Conservation (phyloP, 78 protist species). For the Emiliania huxleyi region DNA sequence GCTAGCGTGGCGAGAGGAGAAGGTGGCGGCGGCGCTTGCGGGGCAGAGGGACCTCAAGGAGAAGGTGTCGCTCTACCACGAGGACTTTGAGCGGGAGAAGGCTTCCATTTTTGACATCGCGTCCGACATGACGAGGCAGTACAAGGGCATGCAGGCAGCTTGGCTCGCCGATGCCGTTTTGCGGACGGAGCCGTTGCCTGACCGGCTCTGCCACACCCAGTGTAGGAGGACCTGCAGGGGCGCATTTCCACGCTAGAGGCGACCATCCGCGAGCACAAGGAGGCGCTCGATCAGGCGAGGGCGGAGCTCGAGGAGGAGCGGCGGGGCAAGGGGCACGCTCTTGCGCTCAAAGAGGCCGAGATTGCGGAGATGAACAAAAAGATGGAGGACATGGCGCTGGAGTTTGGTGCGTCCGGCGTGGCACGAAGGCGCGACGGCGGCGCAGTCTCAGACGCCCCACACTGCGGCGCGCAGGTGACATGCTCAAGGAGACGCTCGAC, state of each 20-base stretch:
- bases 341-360: slow-evolving; percentile 23
- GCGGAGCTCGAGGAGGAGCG: background rate
- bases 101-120: slow-evolving; percentile 40
- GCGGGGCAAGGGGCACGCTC: background rate
- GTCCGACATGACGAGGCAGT: slow-evolving; percentile 56
- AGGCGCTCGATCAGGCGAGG: slow-evolving; percentile 3
- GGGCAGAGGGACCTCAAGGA: background rate
- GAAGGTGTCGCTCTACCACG: background rate
- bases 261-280: background rate
- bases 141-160: slow-evolving; percentile 43
- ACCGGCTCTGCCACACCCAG: no score
- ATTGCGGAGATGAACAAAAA: background rate
- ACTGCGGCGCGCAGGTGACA: background rate
- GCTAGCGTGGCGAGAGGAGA: slow-evolving; percentile 12
- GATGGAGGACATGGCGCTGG: slow-evolving; percentile 44
- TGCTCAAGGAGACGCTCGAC: slow-evolving; percentile 38
- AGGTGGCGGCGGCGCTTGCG: background rate
- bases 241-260: slow-evolving; percentile 6
- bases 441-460: no score
- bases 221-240: slow-evolving; percentile 36
- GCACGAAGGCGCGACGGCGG: no score
- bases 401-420: slow-evolving; percentile 31
- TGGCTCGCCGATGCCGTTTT: no score
- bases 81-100: slow-evolving; percentile 41
- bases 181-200: no score